A percentile compares a stretch with the other conserved stretches of the same genome.
Conservation (phyloP, 495 filamentous ascomycete species). For the Penicillium pancosmium region DNA sequence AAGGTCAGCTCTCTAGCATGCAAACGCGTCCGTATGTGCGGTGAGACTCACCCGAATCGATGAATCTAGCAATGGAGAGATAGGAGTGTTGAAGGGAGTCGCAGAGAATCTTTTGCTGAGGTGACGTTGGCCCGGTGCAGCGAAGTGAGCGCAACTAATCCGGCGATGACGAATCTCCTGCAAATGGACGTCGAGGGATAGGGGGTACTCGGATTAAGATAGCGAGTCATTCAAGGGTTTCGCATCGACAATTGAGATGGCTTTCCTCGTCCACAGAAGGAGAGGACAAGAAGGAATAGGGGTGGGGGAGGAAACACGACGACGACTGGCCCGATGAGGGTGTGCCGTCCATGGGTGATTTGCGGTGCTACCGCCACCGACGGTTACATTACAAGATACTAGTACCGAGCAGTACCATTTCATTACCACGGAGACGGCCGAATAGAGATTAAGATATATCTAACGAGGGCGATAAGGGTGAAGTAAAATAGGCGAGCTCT, state of each 20-base stretch:
- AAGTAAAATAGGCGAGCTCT: not conserved
- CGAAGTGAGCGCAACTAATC: slow-evolving; percentile 8
- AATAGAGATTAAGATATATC: slow-evolving; percentile 1
- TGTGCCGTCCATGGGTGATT: slow-evolving; percentile 7
- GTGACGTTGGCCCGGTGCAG: not conserved
- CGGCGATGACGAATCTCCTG: slow-evolving; percentile 42
- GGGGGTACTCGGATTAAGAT: slow-evolving; percentile 23
- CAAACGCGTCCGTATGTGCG: not conserved
- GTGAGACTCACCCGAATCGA: not conserved
- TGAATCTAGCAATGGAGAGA: not conserved
- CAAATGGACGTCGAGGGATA: slow-evolving; percentile 35
- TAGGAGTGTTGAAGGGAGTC: not conserved
- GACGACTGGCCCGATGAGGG: slow-evolving; percentile 10
- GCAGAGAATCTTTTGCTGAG: not conserved
- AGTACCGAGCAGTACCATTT: not conserved
- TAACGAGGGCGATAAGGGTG: not conserved
- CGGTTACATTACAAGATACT: slow-evolving; percentile 17
- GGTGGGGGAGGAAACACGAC: slow-evolving; percentile 4
- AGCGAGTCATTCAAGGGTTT: slow-evolving; percentile 4
- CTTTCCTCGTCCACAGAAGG: slow-evolving; percentile 2
- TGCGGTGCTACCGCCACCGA: slow-evolving; percentile 18
- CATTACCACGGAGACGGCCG: slow-evolving; percentile 17
- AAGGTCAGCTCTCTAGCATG: not conserved
- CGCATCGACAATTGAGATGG: not conserved
- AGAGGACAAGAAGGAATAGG: slow-evolving; percentile 5